These are phyloP conservation scores for Alloteropsis semialata DNA, from an alignment of 176 grass and related monocot species.

Conservation along the genomic window DNA sequence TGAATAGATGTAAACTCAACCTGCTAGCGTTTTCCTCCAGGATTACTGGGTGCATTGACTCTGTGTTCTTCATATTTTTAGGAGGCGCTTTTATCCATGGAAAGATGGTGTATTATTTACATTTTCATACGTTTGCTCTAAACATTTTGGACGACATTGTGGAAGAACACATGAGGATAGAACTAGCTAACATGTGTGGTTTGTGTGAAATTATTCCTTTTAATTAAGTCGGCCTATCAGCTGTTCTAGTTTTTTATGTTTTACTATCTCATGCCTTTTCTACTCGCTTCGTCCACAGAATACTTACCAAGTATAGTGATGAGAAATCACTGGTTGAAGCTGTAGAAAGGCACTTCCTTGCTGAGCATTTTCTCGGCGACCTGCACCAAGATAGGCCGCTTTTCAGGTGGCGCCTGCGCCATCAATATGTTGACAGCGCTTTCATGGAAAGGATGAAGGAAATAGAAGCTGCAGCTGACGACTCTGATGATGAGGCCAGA, in stretches of 20 bases:
- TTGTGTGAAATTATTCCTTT: too few species aligned
- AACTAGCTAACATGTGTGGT: slow-evolving; percentile 42
- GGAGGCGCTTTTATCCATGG: too few species aligned
- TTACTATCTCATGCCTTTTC: too few species aligned
- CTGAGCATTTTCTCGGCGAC: slow-evolving; percentile 69
- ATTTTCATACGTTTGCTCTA: too few species aligned
- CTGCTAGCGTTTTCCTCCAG: too few species aligned
- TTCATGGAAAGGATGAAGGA: slow-evolving; percentile 34
- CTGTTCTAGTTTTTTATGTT: background rate
- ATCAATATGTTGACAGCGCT: slow-evolving; percentile 35
- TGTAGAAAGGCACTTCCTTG: slow-evolving; percentile 57
- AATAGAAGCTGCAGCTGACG: slow-evolving; percentile 21
- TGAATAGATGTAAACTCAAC: too few species aligned
- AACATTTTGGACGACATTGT: too few species aligned
- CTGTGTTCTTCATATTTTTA: too few species aligned
- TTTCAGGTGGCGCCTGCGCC: slow-evolving; percentile 59
- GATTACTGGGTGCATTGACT: too few species aligned
- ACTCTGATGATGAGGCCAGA: background rate
- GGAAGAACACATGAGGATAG: slow-evolving; percentile 30
- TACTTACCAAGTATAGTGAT: slow-evolving; percentile 64
- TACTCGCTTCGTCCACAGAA: slow-evolving; percentile 28
- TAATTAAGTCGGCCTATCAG: too few species aligned
- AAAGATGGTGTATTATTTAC: too few species aligned
- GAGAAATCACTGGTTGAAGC: slow-evolving; percentile 33
- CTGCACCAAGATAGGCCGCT: slow-evolving; percentile 59